Conservation (phyloP, 768 basidiomycete species). For the Rickenella mellea region DNA sequence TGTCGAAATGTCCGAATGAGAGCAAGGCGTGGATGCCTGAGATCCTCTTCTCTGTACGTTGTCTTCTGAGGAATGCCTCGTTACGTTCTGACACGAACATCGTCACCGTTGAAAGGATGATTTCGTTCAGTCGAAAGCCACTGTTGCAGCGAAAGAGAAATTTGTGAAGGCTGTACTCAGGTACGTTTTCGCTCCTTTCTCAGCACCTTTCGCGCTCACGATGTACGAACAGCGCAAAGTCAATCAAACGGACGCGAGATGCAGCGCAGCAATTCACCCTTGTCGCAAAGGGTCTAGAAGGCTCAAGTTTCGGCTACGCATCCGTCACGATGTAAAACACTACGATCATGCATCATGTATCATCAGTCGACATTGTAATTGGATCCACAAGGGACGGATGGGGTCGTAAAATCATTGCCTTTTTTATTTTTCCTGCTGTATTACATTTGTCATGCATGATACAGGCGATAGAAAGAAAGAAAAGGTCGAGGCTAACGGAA, state of each 20-base stretch:
- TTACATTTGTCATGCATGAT: no score
- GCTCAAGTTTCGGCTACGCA: slow-evolving; percentile 79
- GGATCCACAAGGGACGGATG: no score
- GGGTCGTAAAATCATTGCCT: no score
- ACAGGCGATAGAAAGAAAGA: no score
- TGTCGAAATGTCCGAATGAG: slow-evolving; percentile 44
- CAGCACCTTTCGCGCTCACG: neutral
- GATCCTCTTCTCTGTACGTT: slow-evolving; percentile 53
- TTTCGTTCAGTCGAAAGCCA: slow-evolving; percentile 68
- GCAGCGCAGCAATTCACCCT: slow-evolving; percentile 84
- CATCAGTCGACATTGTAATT: no score
- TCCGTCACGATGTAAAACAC: slow-evolving; percentile 41
- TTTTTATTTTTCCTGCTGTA: no score
- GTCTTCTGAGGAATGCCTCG: no score
- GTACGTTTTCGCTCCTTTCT: slow-evolving; percentile 26
- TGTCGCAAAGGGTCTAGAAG: slow-evolving; percentile 75
- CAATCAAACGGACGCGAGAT: slow-evolving; percentile 64
- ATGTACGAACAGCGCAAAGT: slow-evolving; percentile 44
- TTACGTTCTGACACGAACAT: no score
- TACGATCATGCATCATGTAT: no score
- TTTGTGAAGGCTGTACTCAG: slow-evolving; percentile 64
- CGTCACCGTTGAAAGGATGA: no score
- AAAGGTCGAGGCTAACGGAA: neutral
- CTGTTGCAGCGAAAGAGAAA: slow-evolving; percentile 63
- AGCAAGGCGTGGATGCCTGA: slow-evolving; percentile 64